phyloP scores from a whole-genome alignment of 164 flowering plant species.

The Magnolia officinalis region DNA sequence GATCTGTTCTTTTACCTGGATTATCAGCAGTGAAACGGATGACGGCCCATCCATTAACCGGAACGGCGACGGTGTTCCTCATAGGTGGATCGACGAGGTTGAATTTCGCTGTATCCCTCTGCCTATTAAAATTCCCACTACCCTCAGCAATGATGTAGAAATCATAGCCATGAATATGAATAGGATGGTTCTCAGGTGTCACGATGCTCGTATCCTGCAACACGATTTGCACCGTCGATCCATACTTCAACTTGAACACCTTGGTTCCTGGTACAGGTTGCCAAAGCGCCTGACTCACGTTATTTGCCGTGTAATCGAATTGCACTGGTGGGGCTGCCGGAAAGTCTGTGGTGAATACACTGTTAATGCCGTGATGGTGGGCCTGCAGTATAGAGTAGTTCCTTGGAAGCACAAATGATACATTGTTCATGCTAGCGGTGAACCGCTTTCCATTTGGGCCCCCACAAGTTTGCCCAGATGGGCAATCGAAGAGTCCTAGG shows the following conservation, averaged over 20 bases:
- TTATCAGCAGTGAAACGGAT: conserved; percentile 77
- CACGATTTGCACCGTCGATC: conserved; percentile 61
- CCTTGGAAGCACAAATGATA: conserved; percentile 68
- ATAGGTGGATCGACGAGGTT: conserved; percentile 74
- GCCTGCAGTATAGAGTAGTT: conserved; percentile 74
- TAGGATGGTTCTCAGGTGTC: conserved; percentile 75
- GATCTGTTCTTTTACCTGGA: conserved; percentile 49
- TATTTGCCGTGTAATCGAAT: conserved; percentile 69
- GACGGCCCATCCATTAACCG: conserved; percentile 80
- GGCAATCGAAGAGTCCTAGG: conserved; percentile 64
- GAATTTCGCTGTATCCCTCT: conserved; percentile 57
- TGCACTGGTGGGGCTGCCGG: conserved; percentile 60
- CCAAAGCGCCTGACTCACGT: conserved; percentile 68
- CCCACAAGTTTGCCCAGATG: conserved; percentile 52
- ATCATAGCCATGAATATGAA: conserved; percentile 85
- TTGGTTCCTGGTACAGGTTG: conserved; percentile 56
- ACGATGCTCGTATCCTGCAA: conserved; percentile 74
- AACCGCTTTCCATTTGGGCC: conserved; percentile 91
- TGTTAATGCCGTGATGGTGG: conserved; percentile 42
- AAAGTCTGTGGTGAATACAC: conserved; percentile 68
- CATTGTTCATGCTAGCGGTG: conserved; percentile 89
- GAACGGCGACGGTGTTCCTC: conserved; percentile 73
- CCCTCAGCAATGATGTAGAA: conserved; percentile 71
- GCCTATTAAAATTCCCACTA: conserved; percentile 66
- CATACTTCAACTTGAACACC: conserved; percentile 57